phyloP scores from a whole-genome alignment of 805 yeast genomes.

The Sugiyamaella mastotermitis region DNA sequence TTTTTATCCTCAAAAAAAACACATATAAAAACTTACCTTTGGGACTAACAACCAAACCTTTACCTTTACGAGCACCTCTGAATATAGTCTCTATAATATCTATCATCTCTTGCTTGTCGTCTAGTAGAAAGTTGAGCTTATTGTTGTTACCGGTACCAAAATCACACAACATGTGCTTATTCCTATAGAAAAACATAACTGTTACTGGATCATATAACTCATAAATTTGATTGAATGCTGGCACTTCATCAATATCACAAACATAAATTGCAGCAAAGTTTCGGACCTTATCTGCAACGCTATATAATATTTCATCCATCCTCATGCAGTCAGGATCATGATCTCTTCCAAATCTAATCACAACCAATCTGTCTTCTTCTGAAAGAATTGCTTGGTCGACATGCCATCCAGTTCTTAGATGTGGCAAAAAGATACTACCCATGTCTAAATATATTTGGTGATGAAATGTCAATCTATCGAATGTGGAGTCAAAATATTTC shows the following conservation, averaged over 20 bases:
- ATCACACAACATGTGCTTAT: conserved; percentile 96
- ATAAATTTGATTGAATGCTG: conserved; percentile 87
- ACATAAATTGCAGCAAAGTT: conserved; percentile 85
- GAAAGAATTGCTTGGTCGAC: conserved; percentile 92
- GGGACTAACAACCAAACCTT: conserved; percentile 86
- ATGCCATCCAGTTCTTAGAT: conserved; percentile 85
- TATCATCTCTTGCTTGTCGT: conserved; percentile 80
- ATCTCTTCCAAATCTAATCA: conserved; percentile 83
- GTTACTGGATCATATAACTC: conserved; percentile 87
- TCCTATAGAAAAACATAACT: conserved; percentile 87
- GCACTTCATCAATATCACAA: conserved; percentile 83
- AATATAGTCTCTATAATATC: conserved; percentile 87
- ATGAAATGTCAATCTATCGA: too few relatives aligned
- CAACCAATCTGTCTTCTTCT: conserved; percentile 83
- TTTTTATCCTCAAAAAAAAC: neutral
- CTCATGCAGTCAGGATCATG: conserved; percentile 70
- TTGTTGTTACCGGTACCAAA: conserved; percentile 98
- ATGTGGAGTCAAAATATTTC: too few relatives aligned
- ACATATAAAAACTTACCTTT: conserved; percentile 28
- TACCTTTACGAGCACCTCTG: conserved; percentile 87
- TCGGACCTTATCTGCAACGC: conserved; percentile 73
- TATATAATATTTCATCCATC: conserved; percentile 81
- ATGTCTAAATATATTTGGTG: conserved; percentile 33
- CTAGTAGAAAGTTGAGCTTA: conserved; percentile 75
- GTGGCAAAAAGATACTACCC: conserved; percentile 82